phyloP scores from a whole-genome alignment of 2,329 filamentous ascomycete species.

The Capronia coronata region DNA sequence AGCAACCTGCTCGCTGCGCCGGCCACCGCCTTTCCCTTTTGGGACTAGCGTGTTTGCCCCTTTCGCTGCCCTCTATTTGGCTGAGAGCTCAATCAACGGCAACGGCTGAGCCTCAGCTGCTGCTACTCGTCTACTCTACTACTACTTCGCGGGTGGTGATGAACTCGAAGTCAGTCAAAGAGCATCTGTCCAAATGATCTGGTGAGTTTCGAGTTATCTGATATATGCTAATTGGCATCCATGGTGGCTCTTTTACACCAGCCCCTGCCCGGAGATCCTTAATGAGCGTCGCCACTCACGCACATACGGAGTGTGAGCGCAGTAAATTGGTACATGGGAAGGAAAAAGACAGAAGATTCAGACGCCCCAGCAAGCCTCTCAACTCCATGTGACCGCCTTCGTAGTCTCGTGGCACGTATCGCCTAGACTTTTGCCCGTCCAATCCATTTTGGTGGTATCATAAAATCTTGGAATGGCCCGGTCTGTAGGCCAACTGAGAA shows the following conservation, averaged over 20 bases:
- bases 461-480: constrained; percentile 6
- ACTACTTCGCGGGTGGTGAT: too few relatives aligned
- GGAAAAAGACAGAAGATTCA: constrained; percentile 1
- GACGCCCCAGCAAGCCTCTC: background rate
- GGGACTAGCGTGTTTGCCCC: background rate
- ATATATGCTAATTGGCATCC: background rate
- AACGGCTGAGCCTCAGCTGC: background rate
- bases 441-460: constrained; percentile 16
- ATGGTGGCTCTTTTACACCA: background rate
- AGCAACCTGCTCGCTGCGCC: background rate
- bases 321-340: constrained; percentile 4
- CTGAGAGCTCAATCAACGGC: too few relatives aligned
- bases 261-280: background rate
- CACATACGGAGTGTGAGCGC: background rate
- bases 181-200: too few relatives aligned
- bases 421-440: background rate
- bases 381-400: background rate
- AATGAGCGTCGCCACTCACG: constrained; percentile 8
- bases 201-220: background rate
- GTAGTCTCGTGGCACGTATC: constrained; percentile 1
- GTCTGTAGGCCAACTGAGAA: constrained; percentile 4
- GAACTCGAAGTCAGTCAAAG: too few relatives aligned
- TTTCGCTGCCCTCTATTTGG: background rate
- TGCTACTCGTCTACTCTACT: too few relatives aligned
- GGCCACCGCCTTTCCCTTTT: background rate